These are phyloP conservation scores for Dictyostelium brefeldianum DNA, from an alignment of 78 protist genomes.

Conservation along the genomic window DNA sequence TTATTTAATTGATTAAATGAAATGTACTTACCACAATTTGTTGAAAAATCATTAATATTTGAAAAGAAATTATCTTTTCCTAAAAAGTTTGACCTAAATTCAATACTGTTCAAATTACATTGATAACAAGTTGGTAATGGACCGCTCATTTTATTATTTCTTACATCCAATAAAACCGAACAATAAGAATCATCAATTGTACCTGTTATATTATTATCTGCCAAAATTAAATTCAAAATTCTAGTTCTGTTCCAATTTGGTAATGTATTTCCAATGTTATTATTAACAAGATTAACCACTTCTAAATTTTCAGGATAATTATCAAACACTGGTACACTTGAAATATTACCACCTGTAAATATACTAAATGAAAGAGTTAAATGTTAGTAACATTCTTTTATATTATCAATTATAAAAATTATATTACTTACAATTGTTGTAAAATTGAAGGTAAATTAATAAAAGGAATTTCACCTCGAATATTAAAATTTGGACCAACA, in stretches of 20 bases:
- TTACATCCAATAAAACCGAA: not conserved
- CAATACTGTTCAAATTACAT: not conserved
- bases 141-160: not conserved
- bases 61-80: not conserved
- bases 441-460: no score
- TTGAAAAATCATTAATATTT: not conserved
- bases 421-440: no score
- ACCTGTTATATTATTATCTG: not conserved
- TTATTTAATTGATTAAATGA: not conserved
- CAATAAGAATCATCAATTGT: slow-evolving; percentile 2
- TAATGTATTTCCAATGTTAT: no score
- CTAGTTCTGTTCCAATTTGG: no score
- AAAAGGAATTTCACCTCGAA: not conserved
- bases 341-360: no score
- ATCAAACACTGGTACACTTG: no score
- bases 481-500: slow-evolving; percentile 3
- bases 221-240: no score
- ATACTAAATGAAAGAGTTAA: no score
- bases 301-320: no score
- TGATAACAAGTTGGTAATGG: not conserved
- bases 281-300: no score
- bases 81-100: not conserved
- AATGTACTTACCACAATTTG: not conserved
- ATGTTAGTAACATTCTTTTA: no score
- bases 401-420: no score